Evolutionary conservation across 2,329 filamentous ascomycete species (phyloP).

Genomic region (Hypoxylon sp.): DNA sequence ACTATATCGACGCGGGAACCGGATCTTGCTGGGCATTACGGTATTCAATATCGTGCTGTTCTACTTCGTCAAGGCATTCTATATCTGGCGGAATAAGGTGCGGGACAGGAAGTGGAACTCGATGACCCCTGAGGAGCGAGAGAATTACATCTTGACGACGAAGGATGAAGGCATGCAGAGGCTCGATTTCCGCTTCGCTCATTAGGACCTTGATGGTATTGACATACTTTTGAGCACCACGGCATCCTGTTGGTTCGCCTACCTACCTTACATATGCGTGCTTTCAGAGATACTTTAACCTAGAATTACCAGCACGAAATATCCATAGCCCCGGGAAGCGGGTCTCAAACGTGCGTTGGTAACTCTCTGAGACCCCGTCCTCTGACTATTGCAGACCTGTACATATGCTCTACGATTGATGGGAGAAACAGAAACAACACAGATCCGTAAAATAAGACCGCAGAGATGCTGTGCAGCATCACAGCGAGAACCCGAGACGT

Average conservation of each 20-base stretch:
- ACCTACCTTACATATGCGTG: not conserved
- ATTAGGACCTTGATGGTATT: constrained; percentile 50
- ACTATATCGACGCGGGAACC: constrained; percentile 64
- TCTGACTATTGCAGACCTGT: not conserved
- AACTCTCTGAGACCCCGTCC: not conserved
- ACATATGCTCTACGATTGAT: not conserved
- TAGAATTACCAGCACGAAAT: not conserved
- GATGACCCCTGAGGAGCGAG: constrained; percentile 60
- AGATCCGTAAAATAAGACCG: not conserved
- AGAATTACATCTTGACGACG: constrained; percentile 62
- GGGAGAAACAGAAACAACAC: not conserved
- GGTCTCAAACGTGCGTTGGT: not conserved
- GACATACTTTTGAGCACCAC: not conserved
- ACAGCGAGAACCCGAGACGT: not conserved
- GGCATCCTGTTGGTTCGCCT: not conserved
- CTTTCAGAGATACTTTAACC: not conserved
- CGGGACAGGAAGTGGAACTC: constrained; percentile 59
- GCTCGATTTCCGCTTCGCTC: constrained; percentile 66
- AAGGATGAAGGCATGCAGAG: constrained; percentile 63
- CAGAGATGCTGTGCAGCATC: not conserved
- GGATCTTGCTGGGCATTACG: constrained; percentile 61
- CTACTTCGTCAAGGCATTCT: constrained; percentile 60
- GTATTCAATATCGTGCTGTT: constrained; percentile 62
- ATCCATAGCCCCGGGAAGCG: not conserved
- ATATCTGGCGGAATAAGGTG: constrained; percentile 61